Evolutionary conservation across 495 filamentous ascomycete genomes (phyloP).

Genomic region (Amorphotheca resinae): DNA sequence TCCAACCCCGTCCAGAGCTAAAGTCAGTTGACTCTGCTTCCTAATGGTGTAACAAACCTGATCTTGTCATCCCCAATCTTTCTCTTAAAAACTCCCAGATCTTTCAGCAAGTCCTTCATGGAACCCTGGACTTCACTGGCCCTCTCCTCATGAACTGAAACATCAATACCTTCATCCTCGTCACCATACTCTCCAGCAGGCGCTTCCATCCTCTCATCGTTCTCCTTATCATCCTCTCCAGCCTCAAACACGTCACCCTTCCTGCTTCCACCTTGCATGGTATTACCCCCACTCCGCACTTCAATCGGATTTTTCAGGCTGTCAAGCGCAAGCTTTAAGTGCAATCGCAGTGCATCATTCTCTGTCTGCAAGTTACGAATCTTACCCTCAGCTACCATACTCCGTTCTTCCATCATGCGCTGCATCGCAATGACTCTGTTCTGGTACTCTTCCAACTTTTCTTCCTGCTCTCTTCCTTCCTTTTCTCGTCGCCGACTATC

Average conservation of each 20-base stretch:
- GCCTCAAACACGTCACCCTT: constrained; percentile 8
- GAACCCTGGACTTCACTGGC: constrained; percentile 50
- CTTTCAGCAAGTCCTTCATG: constrained; percentile 60
- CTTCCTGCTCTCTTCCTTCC: constrained; percentile 41
- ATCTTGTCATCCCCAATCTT: constrained; percentile 69
- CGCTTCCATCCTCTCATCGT: constrained; percentile 28
- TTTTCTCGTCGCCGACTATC: constrained; percentile 36
- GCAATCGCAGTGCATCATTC: constrained; percentile 77
- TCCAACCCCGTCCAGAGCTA: not conserved
- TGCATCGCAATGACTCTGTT: constrained; percentile 74
- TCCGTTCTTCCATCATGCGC: constrained; percentile 83
- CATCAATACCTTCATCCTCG: constrained; percentile 32
- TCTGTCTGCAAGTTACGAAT: constrained; percentile 75
- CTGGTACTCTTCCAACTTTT: constrained; percentile 87
- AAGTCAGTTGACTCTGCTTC: constrained; percentile 9
- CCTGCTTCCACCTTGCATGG: constrained; percentile 21
- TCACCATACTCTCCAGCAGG: constrained; percentile 27
- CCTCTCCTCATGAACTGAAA: constrained; percentile 32
- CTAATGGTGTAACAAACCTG: constrained; percentile 27
- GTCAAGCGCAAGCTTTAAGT: constrained; percentile 76
- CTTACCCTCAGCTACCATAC: constrained; percentile 79
- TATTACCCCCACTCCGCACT: constrained; percentile 14
- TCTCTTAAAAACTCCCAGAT: constrained; percentile 67
- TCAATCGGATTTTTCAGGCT: constrained; percentile 77
- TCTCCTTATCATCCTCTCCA: constrained; percentile 12